Percentiles rank a stretch among this genome's conserved stretches.
phyloP scores from a whole-genome alignment of 306 rosid genomes.

The Vachellia pachyceras region DNA sequence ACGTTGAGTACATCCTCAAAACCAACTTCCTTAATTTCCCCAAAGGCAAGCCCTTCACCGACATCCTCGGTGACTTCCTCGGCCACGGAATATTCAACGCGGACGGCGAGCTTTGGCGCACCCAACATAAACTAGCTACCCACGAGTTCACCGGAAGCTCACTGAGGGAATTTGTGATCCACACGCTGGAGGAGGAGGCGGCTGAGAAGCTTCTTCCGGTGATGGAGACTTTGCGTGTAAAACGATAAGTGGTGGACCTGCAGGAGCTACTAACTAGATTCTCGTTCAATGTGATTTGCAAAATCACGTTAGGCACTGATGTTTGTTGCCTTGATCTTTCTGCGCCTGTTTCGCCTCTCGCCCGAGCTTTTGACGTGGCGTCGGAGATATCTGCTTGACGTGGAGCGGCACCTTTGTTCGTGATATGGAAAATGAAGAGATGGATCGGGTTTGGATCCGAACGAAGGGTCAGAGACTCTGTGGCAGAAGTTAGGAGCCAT shows the following conservation, averaged over 20 bases:
- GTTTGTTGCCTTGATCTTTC: constrained; percentile 59
- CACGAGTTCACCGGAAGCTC: constrained; percentile 71
- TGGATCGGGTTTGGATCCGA: constrained; percentile 80
- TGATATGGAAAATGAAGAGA: constrained; percentile 76
- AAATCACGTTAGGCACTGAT: constrained; percentile 55
- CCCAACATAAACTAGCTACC: constrained; percentile 65
- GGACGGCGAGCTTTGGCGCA: constrained; percentile 73
- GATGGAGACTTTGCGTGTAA: constrained; percentile 45
- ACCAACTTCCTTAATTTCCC: constrained; percentile 86
- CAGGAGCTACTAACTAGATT: constrained; percentile 73
- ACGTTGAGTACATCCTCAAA: constrained; percentile 79
- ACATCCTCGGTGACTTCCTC: constrained; percentile 76
- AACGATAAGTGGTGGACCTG: constrained; percentile 50
- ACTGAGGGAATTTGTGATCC: constrained; percentile 46
- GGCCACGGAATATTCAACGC: constrained; percentile 84
- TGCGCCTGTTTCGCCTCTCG: constrained; percentile 41
- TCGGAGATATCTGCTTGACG: constrained; percentile 73
- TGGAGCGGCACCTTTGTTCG: constrained; percentile 67
- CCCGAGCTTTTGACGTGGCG: constrained; percentile 67
- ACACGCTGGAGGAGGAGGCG: constrained; percentile 59
- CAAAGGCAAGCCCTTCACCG: constrained; percentile 82
- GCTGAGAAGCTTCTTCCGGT: constrained; percentile 50
- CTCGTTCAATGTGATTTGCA: constrained; percentile 70
- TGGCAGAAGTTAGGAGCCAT: constrained; percentile 54
- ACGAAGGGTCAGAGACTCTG: constrained; percentile 53